Base-by-base conservation (phyloP, 1,284 basidiomycete genomes). In the Butyriboletus appendiculatus region DNA sequence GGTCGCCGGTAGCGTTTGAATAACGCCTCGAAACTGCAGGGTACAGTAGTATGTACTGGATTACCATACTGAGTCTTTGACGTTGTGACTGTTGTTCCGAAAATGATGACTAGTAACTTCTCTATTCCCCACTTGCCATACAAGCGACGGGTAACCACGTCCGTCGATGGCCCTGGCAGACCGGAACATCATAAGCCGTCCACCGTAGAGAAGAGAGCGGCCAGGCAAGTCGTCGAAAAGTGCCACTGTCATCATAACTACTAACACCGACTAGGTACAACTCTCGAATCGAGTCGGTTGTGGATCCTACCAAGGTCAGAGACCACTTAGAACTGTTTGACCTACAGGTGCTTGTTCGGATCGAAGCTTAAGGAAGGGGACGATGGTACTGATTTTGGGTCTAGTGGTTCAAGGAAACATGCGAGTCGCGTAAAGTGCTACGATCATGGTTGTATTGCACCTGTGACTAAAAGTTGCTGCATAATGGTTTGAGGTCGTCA, bases 401-500 rank as follows among this genome's bases (percentile, higher is more conserved):
- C 44, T 61, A 56, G 38, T 49, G 14, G 14, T 48, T 47, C 49
- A 11, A 5, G 32, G 26, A 45, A 59, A 57, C 44, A 59, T 39
- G 45, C 41, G 38, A 28, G 45, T 52, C 49, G 30, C 34, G 11
- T 43, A 44, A 46, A 30, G 39, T 40, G 50, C 43, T 55, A 57
- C 53, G 45, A 56, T 52, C 52, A 48, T 51, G 38, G 37, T 34
- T 50, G 45, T 40, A 50, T 56, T 58, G 58, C 46, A 50, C 47
- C 45, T 45, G 28, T 41, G 39, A 48, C 47, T 55, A 53, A 44
- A 53, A 44, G 45, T 20, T 50, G 45, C 26, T 60, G 53, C 35
- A 62, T 40, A 43, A 56, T 59, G 46, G 35, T 47, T 45, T 32
- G 35, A 38, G 51, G 59, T 62, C 61, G 50, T 67, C 58, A 67